Evolutionary conservation across 257 asterid species (phyloP).

Genomic region (Ligustrum vulgare): DNA sequence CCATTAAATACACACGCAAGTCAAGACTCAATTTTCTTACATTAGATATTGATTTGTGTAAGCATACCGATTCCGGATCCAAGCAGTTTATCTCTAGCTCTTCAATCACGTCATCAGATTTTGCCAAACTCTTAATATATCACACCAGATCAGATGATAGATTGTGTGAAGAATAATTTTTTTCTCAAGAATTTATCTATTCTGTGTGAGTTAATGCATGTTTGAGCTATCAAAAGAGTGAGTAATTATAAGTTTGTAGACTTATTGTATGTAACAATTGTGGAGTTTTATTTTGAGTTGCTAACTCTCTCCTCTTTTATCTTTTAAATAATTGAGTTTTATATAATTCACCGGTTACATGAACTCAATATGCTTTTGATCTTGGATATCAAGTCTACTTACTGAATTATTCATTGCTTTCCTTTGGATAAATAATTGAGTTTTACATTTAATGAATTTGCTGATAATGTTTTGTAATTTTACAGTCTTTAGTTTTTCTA

Average conservation of each 20-base stretch:
- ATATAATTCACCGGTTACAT: not conserved
- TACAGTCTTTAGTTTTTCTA: not conserved
- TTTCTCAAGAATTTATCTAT: not conserved
- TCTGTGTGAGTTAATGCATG: not conserved
- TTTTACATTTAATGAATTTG: not conserved
- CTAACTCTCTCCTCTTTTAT: not conserved
- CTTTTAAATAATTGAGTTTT: not conserved
- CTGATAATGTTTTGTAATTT: constrained; percentile 8
- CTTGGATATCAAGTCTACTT: not conserved
- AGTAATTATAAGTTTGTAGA: not conserved
- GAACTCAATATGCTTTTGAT: not conserved
- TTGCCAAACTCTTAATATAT: not conserved
- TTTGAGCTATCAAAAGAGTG: not conserved
- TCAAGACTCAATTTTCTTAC: not conserved
- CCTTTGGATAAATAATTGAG: not conserved
- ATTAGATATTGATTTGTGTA: not conserved
- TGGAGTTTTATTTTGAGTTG: not conserved
- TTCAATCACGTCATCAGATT: not conserved
- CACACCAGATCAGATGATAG: not conserved
- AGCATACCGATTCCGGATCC: not conserved
- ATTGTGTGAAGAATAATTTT: not conserved
- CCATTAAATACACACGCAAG: not conserved
- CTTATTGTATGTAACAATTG: not conserved
- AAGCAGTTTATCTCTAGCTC: not conserved
- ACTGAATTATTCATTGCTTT: not conserved